These are phyloP conservation scores for Podaxis sp. DNA, from an alignment of 768 basidiomycete genomes.

Conservation along the genomic window DNA sequence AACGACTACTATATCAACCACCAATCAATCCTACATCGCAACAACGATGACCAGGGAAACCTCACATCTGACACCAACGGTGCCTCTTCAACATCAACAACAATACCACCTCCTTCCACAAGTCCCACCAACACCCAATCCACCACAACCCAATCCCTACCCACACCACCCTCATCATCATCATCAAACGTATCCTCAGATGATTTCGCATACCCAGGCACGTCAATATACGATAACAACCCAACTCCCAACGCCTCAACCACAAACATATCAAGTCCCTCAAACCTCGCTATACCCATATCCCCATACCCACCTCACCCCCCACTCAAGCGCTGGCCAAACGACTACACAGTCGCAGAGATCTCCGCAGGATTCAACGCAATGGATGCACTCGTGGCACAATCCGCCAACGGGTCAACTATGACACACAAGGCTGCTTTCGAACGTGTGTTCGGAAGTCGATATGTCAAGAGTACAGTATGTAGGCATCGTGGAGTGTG, in stretches of 20 bases:
- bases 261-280: conserved; percentile 23
- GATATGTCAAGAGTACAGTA: conserved; percentile 74
- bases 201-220: conserved; percentile 10
- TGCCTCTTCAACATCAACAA: conserved; percentile 11
- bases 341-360: conserved; percentile 72
- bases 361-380: conserved; percentile 59
- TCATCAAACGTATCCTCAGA: conserved; percentile 16
- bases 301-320: conserved; percentile 54
- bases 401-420: conserved; percentile 35
- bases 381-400: conserved; percentile 42
- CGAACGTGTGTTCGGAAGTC: conserved; percentile 67
- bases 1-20: conserved; percentile 31
- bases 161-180: conserved; percentile 26
- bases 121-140: conserved; percentile 15
- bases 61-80: conserved; percentile 6
- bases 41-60: conserved; percentile 11
- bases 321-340: conserved; percentile 73
- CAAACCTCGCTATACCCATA: conserved; percentile 16
- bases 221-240: conserved; percentile 17
- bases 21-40: conserved; percentile 13
- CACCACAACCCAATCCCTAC: conserved; percentile 26
- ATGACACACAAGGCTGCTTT: conserved; percentile 68
- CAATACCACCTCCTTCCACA: conserved; percentile 20
- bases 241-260: conserved; percentile 15
- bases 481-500: conserved; percentile 72